Evolutionary conservation across 2,329 filamentous ascomycete species (phyloP), one percentile per base, ranked within the genome.

Genomic region (Beauveria sp.): DNA sequence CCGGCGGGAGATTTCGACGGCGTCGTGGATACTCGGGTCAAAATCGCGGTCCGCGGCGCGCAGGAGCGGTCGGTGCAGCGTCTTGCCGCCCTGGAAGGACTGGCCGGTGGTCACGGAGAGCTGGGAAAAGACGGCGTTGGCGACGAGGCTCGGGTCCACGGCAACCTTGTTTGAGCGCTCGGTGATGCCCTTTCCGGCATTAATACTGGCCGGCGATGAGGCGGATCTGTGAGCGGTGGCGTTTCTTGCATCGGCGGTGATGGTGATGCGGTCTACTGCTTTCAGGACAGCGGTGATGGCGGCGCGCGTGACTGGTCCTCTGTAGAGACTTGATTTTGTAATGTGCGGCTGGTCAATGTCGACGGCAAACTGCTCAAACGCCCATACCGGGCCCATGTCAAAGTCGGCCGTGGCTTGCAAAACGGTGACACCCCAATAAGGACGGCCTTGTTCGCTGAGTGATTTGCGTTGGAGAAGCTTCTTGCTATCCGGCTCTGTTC

Each of bases 381-480:
- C 75, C 75, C 75, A 77, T 8, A 77, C 73, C 0, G 74, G 75
- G 7, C 75, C 75, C n/a, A 73, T 73, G 56, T 77, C 75, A 59
- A 77, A 73, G 50, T 75, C 68, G 56, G 72, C 73, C 20, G 73
- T 73, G 10, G 75, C 75, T 63, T 77, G 70, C 7, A 72, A 65
- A 20, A 76, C 70, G 3, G 75, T 76, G 10, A 77, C 69, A 5
- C 72, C 75, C 75, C 75, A 77, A 61, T 76, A 70, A 2, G 71
- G 68, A 24, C 75, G 71, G 12, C 75, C 75, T 9, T 63, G 63
- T 10, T 65, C 55, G 51, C 65, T 67, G 58, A 69, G 65, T 5
- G 63, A 54, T 6, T 70, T 64, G 5, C 65, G 64, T 24, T 66
- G 50, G 2, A 77, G 68, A 0, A 75, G 62, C 24, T 64, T 60